Evolutionary conservation across 2,329 filamentous ascomycete genomes (phyloP).

Genomic region (Talaromyces funiculosus): DNA sequence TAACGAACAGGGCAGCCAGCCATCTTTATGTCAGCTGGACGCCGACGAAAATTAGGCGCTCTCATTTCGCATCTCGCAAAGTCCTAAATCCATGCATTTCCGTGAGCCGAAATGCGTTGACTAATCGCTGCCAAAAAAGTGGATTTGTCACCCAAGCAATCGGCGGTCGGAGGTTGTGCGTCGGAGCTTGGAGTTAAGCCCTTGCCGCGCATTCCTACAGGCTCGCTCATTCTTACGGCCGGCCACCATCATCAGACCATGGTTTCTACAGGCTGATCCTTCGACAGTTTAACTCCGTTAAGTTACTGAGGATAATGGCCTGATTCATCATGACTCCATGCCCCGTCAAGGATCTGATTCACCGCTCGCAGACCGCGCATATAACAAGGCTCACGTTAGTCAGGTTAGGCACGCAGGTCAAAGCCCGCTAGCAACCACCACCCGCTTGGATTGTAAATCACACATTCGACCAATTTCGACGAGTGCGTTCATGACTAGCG

Average conservation of each 20-base stretch:
- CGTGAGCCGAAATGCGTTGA: slow-evolving; percentile 2
- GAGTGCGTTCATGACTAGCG: neutral
- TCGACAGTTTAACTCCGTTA: no score
- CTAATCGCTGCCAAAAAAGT: neutral
- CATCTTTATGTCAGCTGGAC: slow-evolving; percentile 1
- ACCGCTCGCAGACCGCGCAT: no score
- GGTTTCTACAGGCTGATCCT: no score
- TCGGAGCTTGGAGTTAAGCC: slow-evolving; percentile 1
- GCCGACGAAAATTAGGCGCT: neutral
- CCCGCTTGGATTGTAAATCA: no score
- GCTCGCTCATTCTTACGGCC: no score
- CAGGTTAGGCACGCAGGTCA: no score
- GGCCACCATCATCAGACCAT: neutral
- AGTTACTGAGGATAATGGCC: no score
- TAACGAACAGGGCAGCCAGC: neutral
- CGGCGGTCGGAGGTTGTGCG: neutral
- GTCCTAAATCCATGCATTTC: slow-evolving; percentile 1
- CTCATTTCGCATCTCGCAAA: neutral
- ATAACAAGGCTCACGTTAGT: no score
- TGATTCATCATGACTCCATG: neutral
- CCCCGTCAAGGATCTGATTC: no score
- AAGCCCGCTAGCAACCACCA: no score
- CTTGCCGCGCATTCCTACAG: no score
- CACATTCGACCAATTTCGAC: neutral
- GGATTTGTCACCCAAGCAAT: neutral